phyloP scores from a whole-genome alignment of 208 protist genomes.

The Leishmania gerbilli region DNA sequence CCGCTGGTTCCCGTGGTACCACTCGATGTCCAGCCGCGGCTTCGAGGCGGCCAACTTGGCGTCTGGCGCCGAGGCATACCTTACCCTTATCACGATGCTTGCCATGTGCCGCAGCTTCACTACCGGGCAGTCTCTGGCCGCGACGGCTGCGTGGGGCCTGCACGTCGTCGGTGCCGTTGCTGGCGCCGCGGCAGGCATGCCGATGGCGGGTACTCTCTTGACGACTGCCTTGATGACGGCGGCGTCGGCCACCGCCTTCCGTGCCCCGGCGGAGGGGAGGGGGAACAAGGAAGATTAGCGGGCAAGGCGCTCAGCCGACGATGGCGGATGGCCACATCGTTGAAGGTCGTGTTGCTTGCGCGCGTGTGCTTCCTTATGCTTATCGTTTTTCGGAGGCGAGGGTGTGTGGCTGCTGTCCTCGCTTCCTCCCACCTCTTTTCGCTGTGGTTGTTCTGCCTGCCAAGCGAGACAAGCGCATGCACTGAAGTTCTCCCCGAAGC shows the following conservation, averaged over 20 bases:
- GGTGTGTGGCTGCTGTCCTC: background rate
- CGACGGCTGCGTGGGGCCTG: slow-evolving; percentile 6
- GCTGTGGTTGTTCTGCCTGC: background rate
- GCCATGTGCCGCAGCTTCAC: slow-evolving; percentile 49
- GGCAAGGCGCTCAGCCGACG: background rate
- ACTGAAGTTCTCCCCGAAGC: background rate
- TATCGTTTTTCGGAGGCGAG: background rate
- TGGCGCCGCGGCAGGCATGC: slow-evolving; percentile 17
- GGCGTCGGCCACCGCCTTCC: slow-evolving; percentile 6
- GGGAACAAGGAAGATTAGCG: slow-evolving; percentile 7
- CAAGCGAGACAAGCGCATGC: background rate
- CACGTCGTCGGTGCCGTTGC: slow-evolving; percentile 19
- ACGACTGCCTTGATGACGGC: slow-evolving; percentile 12
- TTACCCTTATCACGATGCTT: slow-evolving; percentile 43
- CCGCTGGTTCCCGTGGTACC: slow-evolving; percentile 80
- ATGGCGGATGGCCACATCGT: background rate
- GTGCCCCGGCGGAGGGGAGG: background rate
- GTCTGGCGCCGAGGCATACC: slow-evolving; percentile 54
- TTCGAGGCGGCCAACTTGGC: slow-evolving; percentile 53
- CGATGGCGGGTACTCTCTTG: slow-evolving; percentile 4
- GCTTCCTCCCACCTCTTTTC: background rate
- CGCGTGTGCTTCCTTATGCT: background rate
- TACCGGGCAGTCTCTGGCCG: slow-evolving; percentile 7
- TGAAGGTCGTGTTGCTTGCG: background rate
- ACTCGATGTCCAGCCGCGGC: slow-evolving; percentile 53